Conservation (phyloP, 805 yeast species). For the Teunomyces kruisii region DNA sequence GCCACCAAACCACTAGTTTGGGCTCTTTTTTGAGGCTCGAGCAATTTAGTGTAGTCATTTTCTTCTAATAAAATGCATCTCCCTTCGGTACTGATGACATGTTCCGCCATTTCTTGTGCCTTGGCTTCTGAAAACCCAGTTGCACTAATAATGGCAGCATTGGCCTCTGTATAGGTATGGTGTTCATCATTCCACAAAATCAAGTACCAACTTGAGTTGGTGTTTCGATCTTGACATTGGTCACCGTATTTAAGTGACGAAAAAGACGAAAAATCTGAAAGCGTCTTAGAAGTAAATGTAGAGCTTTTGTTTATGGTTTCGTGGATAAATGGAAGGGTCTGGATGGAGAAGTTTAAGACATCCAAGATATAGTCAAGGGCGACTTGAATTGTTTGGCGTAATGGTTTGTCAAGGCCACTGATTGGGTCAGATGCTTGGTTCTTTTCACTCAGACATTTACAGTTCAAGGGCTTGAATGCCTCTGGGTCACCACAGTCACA, state of each 20-base stretch:
- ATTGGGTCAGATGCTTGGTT: conserved; percentile 3
- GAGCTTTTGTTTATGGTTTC: conserved; percentile 23
- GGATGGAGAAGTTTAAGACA: conserved; percentile 38
- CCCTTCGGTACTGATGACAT: conserved; percentile 48
- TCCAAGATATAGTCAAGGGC: conserved; percentile 45
- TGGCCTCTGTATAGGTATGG: conserved; percentile 61
- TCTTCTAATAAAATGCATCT: conserved; percentile 46
- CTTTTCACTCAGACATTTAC: conserved; percentile 35
- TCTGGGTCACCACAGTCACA: conserved; percentile 75
- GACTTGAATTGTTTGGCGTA: conserved; percentile 29
- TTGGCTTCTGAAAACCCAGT: conserved; percentile 20
- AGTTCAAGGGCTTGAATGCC: conserved; percentile 59
- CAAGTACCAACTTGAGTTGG: conserved; percentile 40
- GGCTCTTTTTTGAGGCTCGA: conserved; percentile 37
- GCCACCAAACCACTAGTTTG: conserved; percentile 55
- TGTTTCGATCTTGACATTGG: conserved; percentile 28
- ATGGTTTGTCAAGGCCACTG: conserved; percentile 10
- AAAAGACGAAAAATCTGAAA: conserved; percentile 33
- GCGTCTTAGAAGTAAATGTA: conserved; percentile 19
- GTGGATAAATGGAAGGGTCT: conserved; percentile 42
- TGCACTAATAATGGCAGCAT: conserved; percentile 41
- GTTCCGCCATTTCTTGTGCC: conserved; percentile 40
- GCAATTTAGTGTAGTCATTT: conserved; percentile 16
- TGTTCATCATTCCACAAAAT: conserved; percentile 79
- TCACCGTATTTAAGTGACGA: conserved; percentile 32